Evolutionary conservation across 1,284 basidiomycete genomes (phyloP).

Genomic region (Taiwanofungus camphoratus): DNA sequence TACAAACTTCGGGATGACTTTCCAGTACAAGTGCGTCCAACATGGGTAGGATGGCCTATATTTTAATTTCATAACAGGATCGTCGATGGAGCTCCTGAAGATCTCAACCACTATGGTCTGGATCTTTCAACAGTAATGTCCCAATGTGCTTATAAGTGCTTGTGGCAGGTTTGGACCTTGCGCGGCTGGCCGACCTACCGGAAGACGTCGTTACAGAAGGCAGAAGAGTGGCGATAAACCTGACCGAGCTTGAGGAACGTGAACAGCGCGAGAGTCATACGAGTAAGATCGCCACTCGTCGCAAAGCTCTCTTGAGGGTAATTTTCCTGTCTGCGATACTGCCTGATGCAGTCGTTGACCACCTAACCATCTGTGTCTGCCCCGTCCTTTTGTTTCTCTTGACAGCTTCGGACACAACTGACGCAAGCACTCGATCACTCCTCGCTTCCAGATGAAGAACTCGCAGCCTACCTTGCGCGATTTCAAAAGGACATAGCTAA

Average conservation of each 20-base stretch:
- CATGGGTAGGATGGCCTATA: not conserved
- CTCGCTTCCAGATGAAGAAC: constrained; percentile 59
- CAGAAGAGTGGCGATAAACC: constrained; percentile 50
- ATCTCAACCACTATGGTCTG: constrained; percentile 61
- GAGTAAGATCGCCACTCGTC: constrained; percentile 49
- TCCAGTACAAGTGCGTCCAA: constrained; percentile 68
- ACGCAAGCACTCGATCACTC: constrained; percentile 65
- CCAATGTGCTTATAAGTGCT: not conserved
- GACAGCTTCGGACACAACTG: constrained; percentile 64
- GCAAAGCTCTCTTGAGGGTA: constrained; percentile 69
- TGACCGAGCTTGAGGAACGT: constrained; percentile 55
- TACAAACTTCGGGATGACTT: constrained; percentile 61
- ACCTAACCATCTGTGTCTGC: constrained; percentile 1
- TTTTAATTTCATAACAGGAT: constrained; percentile 38
- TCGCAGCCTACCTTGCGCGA: constrained; percentile 54
- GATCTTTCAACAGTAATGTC: no score
- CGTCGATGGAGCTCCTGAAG: constrained; percentile 56
- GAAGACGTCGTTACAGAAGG: constrained; percentile 57
- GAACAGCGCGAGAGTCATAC: constrained; percentile 56
- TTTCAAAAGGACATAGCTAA: constrained; percentile 66
- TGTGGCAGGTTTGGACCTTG: constrained; percentile 70
- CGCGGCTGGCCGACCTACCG: constrained; percentile 79
- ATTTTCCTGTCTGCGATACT: constrained; percentile 20
- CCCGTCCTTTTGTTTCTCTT: constrained; percentile 1
- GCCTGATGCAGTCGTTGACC: not conserved